These are phyloP conservation scores for Scedosporium boydii DNA, from an alignment of 2,329 filamentous ascomycete genomes.

Conservation along the genomic window DNA sequence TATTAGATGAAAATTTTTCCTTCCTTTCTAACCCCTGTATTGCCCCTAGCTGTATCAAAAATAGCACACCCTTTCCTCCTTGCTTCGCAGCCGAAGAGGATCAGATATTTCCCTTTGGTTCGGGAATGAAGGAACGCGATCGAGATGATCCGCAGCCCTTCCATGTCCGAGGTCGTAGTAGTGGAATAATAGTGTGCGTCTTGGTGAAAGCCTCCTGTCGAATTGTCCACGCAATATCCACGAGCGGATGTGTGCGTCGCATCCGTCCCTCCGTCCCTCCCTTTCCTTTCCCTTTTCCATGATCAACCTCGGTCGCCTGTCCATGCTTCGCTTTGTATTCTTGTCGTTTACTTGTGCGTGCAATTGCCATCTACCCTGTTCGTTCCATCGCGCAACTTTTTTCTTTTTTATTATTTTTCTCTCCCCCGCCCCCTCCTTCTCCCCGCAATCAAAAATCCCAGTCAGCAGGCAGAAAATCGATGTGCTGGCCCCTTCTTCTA, in stretches of 20 bases:
- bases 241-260: neutral
- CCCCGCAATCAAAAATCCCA: neutral
- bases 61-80: neutral
- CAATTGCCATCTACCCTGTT: conserved; percentile 10
- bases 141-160: neutral
- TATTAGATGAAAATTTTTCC: conserved; percentile 1
- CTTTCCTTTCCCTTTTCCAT: neutral
- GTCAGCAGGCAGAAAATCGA: neutral
- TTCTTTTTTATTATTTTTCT: conserved; percentile 14
- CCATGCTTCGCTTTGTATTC: conserved; percentile 7
- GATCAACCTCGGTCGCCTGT: neutral
- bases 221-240: neutral
- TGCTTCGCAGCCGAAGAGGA: neutral
- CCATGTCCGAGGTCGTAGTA: neutral
- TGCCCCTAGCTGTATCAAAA: neutral
- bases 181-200: neutral
- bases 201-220: too few species aligned
- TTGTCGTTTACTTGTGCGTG: neutral
- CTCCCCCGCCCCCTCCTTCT: conserved; percentile 12
- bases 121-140: neutral
- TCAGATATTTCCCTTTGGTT: neutral
- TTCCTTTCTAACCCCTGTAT: neutral
- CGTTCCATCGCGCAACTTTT: conserved; percentile 16
- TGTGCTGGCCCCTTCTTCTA: neutral
- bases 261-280: neutral